Evolutionary conservation across 2,329 filamentous ascomycete species (phyloP).

Genomic region (Apiospora aurea): DNA sequence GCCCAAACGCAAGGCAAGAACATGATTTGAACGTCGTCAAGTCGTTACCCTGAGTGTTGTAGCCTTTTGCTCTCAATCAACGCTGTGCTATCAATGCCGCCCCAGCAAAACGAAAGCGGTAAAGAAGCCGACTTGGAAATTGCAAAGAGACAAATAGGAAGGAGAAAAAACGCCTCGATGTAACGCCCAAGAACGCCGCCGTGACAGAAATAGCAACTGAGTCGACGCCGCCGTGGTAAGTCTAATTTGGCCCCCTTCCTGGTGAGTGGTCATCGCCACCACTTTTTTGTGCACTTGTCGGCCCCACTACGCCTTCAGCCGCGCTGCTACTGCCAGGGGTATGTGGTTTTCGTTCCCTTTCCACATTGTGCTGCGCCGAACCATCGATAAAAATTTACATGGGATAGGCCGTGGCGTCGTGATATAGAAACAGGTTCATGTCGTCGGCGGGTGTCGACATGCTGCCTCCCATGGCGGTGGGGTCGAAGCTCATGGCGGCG

Average conservation of each 20-base stretch:
- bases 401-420: slow-evolving; percentile 27
- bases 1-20: neutral
- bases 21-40: neutral
- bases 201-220: slow-evolving; percentile 8
- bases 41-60: neutral
- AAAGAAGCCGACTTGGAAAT: neutral
- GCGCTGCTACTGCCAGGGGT: neutral
- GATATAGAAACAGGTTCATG: slow-evolving; percentile 37
- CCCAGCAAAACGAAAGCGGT: neutral
- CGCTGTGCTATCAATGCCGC: neutral
- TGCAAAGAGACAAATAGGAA: neutral
- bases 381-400: slow-evolving; percentile 21
- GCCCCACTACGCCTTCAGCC: neutral
- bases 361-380: neutral
- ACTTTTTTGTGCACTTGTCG: neutral
- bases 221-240: neutral
- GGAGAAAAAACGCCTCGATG: neutral
- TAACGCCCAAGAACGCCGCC: slow-evolving; percentile 2
- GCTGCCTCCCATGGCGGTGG: slow-evolving; percentile 30
- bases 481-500: slow-evolving; percentile 34
- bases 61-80: neutral
- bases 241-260: slow-evolving; percentile 2
- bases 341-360: no score
- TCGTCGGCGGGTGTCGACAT: slow-evolving; percentile 27
- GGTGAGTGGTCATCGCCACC: neutral